A percentile compares a stretch with the other conserved stretches of the same genome.
Conservation (phyloP, 2,329 filamentous ascomycete genomes). For the Neobulgaria alba region DNA sequence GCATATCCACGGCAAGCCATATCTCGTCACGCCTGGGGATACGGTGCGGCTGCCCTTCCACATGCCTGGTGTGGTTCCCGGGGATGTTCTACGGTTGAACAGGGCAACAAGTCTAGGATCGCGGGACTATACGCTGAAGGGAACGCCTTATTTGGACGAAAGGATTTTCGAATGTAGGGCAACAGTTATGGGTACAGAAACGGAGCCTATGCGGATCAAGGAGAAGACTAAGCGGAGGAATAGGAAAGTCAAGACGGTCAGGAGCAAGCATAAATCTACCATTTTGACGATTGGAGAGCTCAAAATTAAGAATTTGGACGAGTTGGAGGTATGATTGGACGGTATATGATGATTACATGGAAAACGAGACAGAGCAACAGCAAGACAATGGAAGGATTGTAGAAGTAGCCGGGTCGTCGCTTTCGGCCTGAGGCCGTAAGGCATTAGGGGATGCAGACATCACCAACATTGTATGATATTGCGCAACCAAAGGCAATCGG, state of each 20-base stretch:
- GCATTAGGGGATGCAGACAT: no score
- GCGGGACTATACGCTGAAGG: slow-evolving; percentile 83
- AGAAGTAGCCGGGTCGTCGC: no score
- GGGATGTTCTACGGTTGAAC: slow-evolving; percentile 82
- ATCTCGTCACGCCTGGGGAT: slow-evolving; percentile 72
- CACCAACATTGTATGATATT: background rate
- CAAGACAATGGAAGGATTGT: no score
- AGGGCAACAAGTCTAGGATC: slow-evolving; percentile 75
- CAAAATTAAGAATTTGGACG: slow-evolving; percentile 36
- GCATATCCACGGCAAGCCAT: slow-evolving; percentile 71
- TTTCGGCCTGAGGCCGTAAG: no score
- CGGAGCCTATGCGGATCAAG: slow-evolving; percentile 67
- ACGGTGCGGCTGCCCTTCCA: slow-evolving; percentile 68
- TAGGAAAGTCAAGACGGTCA: slow-evolving; percentile 63
- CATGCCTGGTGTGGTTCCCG: slow-evolving; percentile 67
- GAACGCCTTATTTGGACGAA: slow-evolving; percentile 74
- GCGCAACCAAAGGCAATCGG: background rate
- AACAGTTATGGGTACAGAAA: slow-evolving; percentile 75
- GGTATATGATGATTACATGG: background rate
- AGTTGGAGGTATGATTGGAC: slow-evolving; percentile 28
- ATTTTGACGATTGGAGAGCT: slow-evolving; percentile 78
- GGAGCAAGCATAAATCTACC: slow-evolving; percentile 87
- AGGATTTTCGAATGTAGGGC: slow-evolving; percentile 77
- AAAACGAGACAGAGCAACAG: background rate
- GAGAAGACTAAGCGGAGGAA: slow-evolving; percentile 76